Percentiles rank a stretch among this genome's conserved stretches.
phyloP scores from a whole-genome alignment of 1,284 basidiomycete genomes.

The Melampsora larici-populina region DNA sequence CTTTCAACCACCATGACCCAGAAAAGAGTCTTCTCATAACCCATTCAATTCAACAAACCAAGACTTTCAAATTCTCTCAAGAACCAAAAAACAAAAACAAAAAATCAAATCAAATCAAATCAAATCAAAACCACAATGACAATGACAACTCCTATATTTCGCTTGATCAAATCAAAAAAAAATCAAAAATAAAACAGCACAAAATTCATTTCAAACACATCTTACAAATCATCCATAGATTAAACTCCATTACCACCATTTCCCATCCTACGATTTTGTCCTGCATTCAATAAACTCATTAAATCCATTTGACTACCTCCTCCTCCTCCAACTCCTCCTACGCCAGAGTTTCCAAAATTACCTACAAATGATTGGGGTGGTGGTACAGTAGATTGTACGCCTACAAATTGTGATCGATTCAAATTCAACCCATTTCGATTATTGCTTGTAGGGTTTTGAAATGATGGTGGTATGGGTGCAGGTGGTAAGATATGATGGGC shows the following conservation, averaged over 20 bases:
- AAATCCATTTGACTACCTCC: conserved; percentile 22
- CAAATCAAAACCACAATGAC: too few species aligned
- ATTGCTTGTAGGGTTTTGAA: neutral
- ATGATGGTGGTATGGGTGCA: neutral
- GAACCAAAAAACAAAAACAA: too few species aligned
- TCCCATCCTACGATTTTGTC: conserved; percentile 37
- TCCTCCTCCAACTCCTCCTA: neutral
- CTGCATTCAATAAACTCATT: conserved; percentile 41
- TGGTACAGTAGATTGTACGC: neutral
- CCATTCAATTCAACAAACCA: too few species aligned
- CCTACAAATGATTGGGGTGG: neutral
- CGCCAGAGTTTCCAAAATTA: neutral
- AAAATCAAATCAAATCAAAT: too few species aligned
- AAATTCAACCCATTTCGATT: neutral
- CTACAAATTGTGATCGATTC: neutral
- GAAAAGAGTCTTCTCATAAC: too few species aligned
- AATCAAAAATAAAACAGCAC: too few species aligned
- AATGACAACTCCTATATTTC: too few species aligned
- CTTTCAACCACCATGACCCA: too few species aligned
- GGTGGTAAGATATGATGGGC: conserved; percentile 2
- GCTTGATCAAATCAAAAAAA: too few species aligned
- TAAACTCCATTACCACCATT: neutral
- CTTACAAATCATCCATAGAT: too few species aligned
- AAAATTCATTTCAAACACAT: too few species aligned
- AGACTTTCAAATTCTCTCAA: too few species aligned